Base-by-base conservation (phyloP, 345 rosid genomes). In the Rubroshorea leprosula region DNA sequence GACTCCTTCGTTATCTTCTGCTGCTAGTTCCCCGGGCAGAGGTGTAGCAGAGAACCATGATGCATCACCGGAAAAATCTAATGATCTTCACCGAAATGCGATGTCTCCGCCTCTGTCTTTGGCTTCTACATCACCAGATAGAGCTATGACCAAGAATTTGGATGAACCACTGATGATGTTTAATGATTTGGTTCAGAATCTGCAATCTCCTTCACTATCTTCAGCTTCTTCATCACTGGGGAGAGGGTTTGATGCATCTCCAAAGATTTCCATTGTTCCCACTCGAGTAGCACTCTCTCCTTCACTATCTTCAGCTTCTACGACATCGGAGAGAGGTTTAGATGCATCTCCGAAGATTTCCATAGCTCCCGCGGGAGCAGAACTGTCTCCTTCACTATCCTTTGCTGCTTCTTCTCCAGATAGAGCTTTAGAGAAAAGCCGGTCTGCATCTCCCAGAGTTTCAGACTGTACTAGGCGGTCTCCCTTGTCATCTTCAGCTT, bases 21-120 rank as follows among this genome's bases (percentile, higher is more conserved):
- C 72, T 57, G 73, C 78, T 13, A 19, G 76, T 16, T 83, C 86
- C 3, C 78, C 85, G 0, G 73, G n/a, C n/a, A n/a, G n/a, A n/a
- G n/a, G n/a, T n/a, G n/a, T n/a, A n/a, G n/a, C n/a, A n/a, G n/a
- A n/a, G n/a, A n/a, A n/a, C n/a, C n/a, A n/a, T n/a, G n/a, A 68
- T 6, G 51, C 69, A 67, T 8, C 9, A 4, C 9, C 35, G 35
- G 9, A 9, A 29, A 3, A 9, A 3, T 3, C 4, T 29, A 29
- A 9, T 29, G 35, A 29, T 29, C 5, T 29, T 29, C 9, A 3
- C 35, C 35, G 9, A 29, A 29, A 3, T 29, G 5, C 35, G 9
- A 63, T 62, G 56, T 72, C 72, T 31, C 64, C 63, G 9, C n/a
- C n/a, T n/a, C n/a, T n/a, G n/a, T n/a, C n/a, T n/a, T n/a, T n/a